These are phyloP conservation scores for Apiotrichum gracile DNA, from an alignment of 1,284 basidiomycete species.

Conservation along the genomic window DNA sequence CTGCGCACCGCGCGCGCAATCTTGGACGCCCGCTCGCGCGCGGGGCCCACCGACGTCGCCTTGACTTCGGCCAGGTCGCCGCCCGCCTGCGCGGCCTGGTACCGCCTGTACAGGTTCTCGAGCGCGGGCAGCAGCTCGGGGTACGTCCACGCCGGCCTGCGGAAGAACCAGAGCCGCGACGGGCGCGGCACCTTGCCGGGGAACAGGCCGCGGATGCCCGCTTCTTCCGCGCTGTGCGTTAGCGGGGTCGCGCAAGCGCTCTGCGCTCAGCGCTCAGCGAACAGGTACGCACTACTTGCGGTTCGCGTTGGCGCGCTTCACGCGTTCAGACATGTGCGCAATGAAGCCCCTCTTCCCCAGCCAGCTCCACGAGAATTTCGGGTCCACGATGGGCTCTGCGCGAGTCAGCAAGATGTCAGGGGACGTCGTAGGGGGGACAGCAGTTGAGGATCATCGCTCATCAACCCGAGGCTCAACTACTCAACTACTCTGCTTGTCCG, in stretches of 20 bases:
- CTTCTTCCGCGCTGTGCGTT: not conserved
- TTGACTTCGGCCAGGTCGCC: not conserved
- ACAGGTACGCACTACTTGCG: not conserved
- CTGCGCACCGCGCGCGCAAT: not conserved
- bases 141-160: not conserved
- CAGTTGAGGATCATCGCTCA: too few species aligned
- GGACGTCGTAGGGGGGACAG: too few species aligned
- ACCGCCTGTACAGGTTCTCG: not conserved
- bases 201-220: not conserved
- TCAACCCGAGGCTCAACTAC: too few species aligned
- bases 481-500: too few species aligned
- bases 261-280: too few species aligned
- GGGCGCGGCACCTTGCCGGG: not conserved
- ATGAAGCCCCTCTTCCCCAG: not conserved
- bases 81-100: not conserved
- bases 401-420: not conserved
- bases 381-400: constrained; percentile 11
- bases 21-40: not conserved
- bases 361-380: not conserved
- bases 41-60: not conserved
- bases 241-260: too few species aligned
- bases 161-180: not conserved
- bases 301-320: not conserved
- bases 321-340: not conserved
- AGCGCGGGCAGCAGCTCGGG: not conserved